Percentiles rank a stretch among this genome's conserved stretches.
Evolutionary conservation across 306 rosid species (phyloP).

Genomic region (Cicer cuneatum): DNA sequence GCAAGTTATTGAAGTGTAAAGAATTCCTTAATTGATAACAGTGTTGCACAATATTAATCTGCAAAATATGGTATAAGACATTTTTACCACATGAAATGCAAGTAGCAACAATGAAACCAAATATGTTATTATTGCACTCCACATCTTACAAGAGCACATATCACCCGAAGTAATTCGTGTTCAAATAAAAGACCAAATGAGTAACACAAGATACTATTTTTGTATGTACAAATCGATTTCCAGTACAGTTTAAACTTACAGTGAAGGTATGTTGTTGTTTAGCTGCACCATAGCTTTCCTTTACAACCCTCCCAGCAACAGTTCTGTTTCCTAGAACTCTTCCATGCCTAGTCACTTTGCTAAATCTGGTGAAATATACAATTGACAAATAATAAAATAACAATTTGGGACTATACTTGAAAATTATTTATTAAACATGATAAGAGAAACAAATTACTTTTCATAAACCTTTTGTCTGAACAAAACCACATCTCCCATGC

Average conservation of each 20-base stretch:
- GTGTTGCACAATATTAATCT: slow-evolving; percentile 16
- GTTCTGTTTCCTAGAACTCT: slow-evolving; percentile 64
- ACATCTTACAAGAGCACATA: slow-evolving; percentile 28
- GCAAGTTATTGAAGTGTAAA: slow-evolving; percentile 7
- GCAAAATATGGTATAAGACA: slow-evolving; percentile 22
- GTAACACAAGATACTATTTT: not conserved
- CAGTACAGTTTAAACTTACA: slow-evolving; percentile 52
- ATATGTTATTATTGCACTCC: slow-evolving; percentile 31
- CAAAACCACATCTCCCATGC: slow-evolving; percentile 79
- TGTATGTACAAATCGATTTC: not conserved
- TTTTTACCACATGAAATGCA: slow-evolving; percentile 24
- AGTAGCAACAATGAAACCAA: slow-evolving; percentile 25
- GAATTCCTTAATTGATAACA: slow-evolving; percentile 21
- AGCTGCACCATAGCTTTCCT: slow-evolving; percentile 83
- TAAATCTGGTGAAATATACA: slow-evolving; percentile 60
- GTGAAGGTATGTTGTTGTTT: slow-evolving; percentile 89
- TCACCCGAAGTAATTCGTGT: slow-evolving; percentile 13
- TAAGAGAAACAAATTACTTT: slow-evolving; percentile 53
- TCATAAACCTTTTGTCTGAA: slow-evolving; percentile 76
- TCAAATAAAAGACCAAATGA: slow-evolving; percentile 37
- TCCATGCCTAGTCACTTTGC: slow-evolving; percentile 68
- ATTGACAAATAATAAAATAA: slow-evolving; percentile 2
- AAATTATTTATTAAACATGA: slow-evolving; percentile 35
- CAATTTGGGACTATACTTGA: not conserved
- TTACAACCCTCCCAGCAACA: slow-evolving; percentile 76